These are phyloP conservation scores for Pseudonectria buxi DNA, from an alignment of 2,329 filamentous ascomycete species.

Conservation along the genomic window DNA sequence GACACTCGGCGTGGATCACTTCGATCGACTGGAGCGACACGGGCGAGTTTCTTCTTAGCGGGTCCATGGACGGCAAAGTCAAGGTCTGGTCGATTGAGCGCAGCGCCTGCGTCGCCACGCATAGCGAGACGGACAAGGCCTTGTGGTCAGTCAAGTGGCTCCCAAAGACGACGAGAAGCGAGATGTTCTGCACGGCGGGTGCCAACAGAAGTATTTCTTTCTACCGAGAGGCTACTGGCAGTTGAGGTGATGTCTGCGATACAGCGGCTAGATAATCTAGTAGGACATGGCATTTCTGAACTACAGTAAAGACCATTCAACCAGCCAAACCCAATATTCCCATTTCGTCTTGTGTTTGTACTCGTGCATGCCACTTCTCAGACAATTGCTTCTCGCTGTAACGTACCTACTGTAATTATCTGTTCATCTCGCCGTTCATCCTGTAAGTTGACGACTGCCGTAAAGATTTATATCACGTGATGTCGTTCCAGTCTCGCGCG, in stretches of 20 bases:
- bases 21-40: conserved; percentile 89
- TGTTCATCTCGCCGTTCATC: no score
- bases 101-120: conserved; percentile 80
- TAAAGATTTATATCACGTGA: conserved; percentile 49
- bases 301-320: neutral
- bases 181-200: conserved; percentile 72
- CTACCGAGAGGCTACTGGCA: conserved; percentile 67
- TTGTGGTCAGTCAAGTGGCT: conserved; percentile 83
- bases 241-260: conserved; percentile 5
- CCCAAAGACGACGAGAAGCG: conserved; percentile 61
- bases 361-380: no score
- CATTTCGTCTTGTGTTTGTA: no score
- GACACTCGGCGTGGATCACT: conserved; percentile 81
- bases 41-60: conserved; percentile 84
- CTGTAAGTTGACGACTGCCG: no score
- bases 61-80: conserved; percentile 85
- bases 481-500: conserved; percentile 42
- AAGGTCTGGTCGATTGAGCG: conserved; percentile 93
- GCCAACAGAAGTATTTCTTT: conserved; percentile 71
- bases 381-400: no score
- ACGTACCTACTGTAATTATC: no score
- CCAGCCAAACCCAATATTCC: neutral
- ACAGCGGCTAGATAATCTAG: neutral
- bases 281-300: neutral
- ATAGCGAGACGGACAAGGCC: conserved; percentile 80